phyloP scores from a whole-genome alignment of 805 yeast genomes.

The Priceomyces medius region DNA sequence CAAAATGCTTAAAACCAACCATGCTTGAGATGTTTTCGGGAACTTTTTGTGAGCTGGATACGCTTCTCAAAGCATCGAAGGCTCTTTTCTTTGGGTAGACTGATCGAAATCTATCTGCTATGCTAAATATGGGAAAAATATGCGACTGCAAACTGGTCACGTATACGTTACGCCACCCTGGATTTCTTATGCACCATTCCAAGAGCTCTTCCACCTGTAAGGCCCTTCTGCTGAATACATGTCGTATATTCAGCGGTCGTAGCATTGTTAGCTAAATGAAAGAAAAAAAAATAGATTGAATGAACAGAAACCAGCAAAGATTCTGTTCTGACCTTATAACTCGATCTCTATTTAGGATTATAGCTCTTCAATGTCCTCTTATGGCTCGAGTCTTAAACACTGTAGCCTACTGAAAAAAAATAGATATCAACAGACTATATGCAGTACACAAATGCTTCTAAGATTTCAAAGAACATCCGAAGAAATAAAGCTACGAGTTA shows the following conservation, averaged over 20 bases:
- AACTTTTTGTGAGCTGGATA: neutral
- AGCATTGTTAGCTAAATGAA: constrained; percentile 7
- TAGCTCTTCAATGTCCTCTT: too few relatives aligned
- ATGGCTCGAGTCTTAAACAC: too few relatives aligned
- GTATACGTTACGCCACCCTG: constrained; percentile 8
- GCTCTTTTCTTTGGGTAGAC: neutral
- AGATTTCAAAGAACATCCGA: too few relatives aligned
- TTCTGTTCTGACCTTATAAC: too few relatives aligned
- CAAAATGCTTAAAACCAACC: neutral
- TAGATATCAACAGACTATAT: neutral
- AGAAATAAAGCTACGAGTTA: too few relatives aligned
- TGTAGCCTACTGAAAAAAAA: too few relatives aligned
- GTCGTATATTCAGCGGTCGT: constrained; percentile 5
- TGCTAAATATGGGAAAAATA: constrained; percentile 4
- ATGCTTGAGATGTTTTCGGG: neutral
- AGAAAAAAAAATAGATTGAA: too few relatives aligned
- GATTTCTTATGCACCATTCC: constrained; percentile 8
- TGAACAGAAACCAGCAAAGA: too few relatives aligned
- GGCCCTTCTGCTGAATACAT: constrained; percentile 2
- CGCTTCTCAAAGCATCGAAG: neutral
- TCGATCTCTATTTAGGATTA: too few relatives aligned
- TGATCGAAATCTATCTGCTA: neutral
- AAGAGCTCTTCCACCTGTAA: constrained; percentile 5
- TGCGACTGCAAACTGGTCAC: constrained; percentile 7
- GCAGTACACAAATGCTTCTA: constrained; percentile 1